Evolutionary conservation across 179 eudicot genomes (phyloP), one percentile per base, ranked within the genome.

Genomic region (Dionaea muscipula): DNA sequence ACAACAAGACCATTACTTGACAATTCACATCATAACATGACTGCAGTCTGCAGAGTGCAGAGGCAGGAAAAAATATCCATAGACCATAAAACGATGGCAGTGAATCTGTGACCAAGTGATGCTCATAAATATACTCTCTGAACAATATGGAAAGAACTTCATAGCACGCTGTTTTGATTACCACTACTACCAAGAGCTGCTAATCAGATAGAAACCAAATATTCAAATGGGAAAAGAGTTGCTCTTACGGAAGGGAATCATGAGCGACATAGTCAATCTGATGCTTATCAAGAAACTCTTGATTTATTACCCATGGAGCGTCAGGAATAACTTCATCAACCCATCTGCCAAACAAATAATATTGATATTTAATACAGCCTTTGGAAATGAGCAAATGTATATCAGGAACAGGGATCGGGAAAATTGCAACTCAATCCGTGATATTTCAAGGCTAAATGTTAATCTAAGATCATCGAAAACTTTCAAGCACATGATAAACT

Each of bases 321-420:
- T 85, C 94, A 12, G 95, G 97, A 56, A 89, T 83, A 72, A 89
- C 97, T 78, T 85, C 95, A 76, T 89, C 97, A 46, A 89, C 97
- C 94, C 97, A 89, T 76, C 95, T 89, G 79, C 61, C 31, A 49
- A 13, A 22, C n/a, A 16, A 47, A 13, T 8, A 5, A 39, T 4
- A n/a, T 8, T 63, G 14, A 26, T 38, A 38, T 38, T 18, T 7
- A 43, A 37, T 8, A 56, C 4, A 38, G 10, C 52, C 23, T 31
- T 31, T 43, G 21, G 7, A 2, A 19, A 43, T n/a, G 22, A 18
- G 16, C 35, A 12, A 39, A 39, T 12, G 44, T 0, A 39, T 12
- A 12, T 33, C 37, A 33, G 11, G 8, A 33, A 12, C 11, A 0
- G 11, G 11, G 11, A 33, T 5, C 11, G n/a, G n/a, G n/a, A n/a